Percentiles rank a stretch among this genome's conserved stretches.
These are phyloP conservation scores for Pseudomassariella vexata DNA, from an alignment of 2,329 filamentous ascomycete species.

Conservation along the genomic window DNA sequence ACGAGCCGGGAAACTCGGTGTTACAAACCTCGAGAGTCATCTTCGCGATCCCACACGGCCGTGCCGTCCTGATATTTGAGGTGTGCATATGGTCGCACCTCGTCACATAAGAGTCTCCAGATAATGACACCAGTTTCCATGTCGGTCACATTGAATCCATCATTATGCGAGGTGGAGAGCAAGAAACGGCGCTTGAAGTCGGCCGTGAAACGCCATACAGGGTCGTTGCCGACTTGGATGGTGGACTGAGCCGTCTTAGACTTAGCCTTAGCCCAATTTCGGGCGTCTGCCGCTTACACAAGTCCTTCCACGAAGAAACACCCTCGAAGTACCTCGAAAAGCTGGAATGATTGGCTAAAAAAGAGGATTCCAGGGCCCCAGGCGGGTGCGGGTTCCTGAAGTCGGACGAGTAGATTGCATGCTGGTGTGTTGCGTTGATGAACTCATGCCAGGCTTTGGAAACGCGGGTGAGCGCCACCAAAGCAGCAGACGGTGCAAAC, in stretches of 20 bases:
- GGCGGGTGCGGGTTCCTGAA: conserved; percentile 2
- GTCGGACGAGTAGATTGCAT: conserved; percentile 13
- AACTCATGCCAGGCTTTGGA: conserved; percentile 14
- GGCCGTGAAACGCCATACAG: conserved; percentile 38
- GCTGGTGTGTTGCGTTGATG: conserved; percentile 12
- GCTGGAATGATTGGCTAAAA: too few species aligned
- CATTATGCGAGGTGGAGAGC: conserved; percentile 36
- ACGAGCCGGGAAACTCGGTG: conserved; percentile 24
- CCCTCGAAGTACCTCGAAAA: conserved; percentile 28
- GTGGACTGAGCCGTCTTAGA: conserved; percentile 31
- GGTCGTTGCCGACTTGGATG: conserved; percentile 31
- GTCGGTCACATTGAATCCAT: conserved; percentile 38
- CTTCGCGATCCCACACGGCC: conserved; percentile 36
- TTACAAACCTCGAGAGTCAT: conserved; percentile 40
- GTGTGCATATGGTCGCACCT: conserved; percentile 36
- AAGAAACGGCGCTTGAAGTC: conserved; percentile 40
- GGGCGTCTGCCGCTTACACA: conserved; percentile 32
- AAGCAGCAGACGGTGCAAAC: conserved; percentile 9
- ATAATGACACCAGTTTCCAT: conserved; percentile 36
- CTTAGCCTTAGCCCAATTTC: conserved; percentile 28
- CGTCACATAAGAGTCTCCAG: conserved; percentile 24
- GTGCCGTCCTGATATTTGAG: conserved; percentile 40
- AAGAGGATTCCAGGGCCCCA: neutral
- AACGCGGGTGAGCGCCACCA: conserved; percentile 10
- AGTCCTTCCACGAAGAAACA: conserved; percentile 33